Evolutionary conservation across 768 basidiomycete species (phyloP), one percentile per base, ranked within the genome.

Genomic region (Trametes coccinea): DNA sequence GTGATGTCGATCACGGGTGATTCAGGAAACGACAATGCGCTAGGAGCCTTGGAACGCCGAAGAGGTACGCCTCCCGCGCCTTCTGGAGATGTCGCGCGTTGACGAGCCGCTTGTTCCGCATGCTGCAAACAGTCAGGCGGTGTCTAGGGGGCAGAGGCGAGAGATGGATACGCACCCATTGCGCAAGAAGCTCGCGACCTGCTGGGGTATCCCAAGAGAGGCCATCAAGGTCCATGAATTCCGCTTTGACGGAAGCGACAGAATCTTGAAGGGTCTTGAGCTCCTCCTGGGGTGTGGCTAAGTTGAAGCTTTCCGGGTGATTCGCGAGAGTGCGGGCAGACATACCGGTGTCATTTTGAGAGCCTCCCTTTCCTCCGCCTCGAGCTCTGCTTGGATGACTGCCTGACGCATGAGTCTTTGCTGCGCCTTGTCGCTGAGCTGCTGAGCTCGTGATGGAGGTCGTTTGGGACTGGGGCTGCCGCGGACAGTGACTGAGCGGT

Each of bases 181-280:
- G 31, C 17, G 41, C 29, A 30, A 64, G 63, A 14, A 56, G 27
- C 45, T 48, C 43, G 1, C 41, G 59, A 2, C 59, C 59, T 0
- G 31, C 54, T 8, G 63, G 63, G 3, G 63, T 53, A 5, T 55
- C 39, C 63, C 63, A 64, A 2, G 63, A 60, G 29, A 64, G 56
- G 10, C 63, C 63, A 41, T 64, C 63, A 30, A 64, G 59, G 37
- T 60, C 59, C 17, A 29, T 2, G 31, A 60, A 55, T 44, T 64
- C 63, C 5, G 44, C 50, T 37, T 60, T 61, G 55, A 64, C 63
- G 16, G 63, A 60, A 31, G 33, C 43, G 30, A 64, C 60, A 16
- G 59, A 48, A 22, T 46, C 45, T 31, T 40, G 46, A 31, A 64
- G 63, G 14, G 37, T 53, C 13, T 31, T 16, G 44, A 50, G 41